A percentile compares a stretch with the other conserved stretches of the same genome.
Evolutionary conservation across 306 rosid genomes (phyloP).

Genomic region (Castanea mollissima): DNA sequence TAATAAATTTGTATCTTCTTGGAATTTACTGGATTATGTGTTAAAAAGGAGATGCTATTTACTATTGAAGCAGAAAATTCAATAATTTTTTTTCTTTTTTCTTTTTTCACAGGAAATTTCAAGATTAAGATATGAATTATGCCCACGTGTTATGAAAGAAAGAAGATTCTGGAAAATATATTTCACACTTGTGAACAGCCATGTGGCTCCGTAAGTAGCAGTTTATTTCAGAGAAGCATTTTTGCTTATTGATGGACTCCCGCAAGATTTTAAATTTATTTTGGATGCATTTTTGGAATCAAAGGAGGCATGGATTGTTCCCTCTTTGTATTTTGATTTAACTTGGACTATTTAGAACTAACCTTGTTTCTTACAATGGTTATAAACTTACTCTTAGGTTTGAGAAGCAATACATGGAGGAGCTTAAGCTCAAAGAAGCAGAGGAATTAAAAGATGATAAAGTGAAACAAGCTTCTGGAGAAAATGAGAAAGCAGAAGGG

Average conservation of each 20-base stretch:
- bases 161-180: constrained; percentile 88
- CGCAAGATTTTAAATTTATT: neutral
- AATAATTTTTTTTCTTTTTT: neutral
- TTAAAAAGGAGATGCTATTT: constrained; percentile 11
- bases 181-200: constrained; percentile 88
- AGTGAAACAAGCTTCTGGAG: constrained; percentile 52
- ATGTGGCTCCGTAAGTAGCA: constrained; percentile 93
- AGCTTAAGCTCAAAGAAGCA: constrained; percentile 63
- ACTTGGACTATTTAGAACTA: neutral
- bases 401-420: constrained; percentile 85
- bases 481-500: constrained; percentile 53
- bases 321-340: neutral
- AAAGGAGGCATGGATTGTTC: neutral
- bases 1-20: neutral
- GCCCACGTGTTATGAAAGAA: constrained; percentile 89
- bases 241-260: neutral
- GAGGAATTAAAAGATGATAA: constrained; percentile 47
- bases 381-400: constrained; percentile 47
- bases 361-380: constrained; percentile 9
- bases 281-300: neutral
- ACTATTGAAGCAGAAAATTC: neutral
- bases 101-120: constrained; percentile 72
- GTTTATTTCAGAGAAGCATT: constrained; percentile 15
- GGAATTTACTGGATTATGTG: neutral
- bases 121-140: constrained; percentile 87